Evolutionary conservation across 805 yeast genomes (phyloP).

Genomic region (Kazachstania taianensis): DNA sequence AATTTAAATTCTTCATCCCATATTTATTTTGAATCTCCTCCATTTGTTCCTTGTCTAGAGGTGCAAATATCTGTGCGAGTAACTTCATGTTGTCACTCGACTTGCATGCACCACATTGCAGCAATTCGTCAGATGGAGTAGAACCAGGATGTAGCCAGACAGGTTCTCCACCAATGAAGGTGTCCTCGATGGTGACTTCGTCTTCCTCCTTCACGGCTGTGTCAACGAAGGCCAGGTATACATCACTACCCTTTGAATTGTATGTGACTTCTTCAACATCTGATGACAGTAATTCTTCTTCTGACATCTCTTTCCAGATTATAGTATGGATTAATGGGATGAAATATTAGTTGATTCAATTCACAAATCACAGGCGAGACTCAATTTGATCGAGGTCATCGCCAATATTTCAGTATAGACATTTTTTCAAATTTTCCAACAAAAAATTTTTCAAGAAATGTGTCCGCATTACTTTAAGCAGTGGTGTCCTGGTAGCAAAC

Average conservation of each 20-base stretch:
- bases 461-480: too few species aligned
- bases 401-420: neutral
- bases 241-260: constrained; percentile 26
- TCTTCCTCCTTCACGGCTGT: constrained; percentile 40
- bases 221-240: constrained; percentile 57
- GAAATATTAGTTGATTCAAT: too few species aligned
- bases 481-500: too few species aligned
- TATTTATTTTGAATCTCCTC: constrained; percentile 12
- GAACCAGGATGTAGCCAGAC: constrained; percentile 58
- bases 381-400: constrained; percentile 1
- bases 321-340: too few species aligned
- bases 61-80: constrained; percentile 71
- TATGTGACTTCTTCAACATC: constrained; percentile 19
- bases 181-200: constrained; percentile 46
- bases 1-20: constrained; percentile 9
- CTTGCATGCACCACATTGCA: constrained; percentile 59
- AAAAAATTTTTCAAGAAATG: too few species aligned
- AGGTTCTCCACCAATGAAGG: constrained; percentile 75
- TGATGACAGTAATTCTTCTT: constrained; percentile 9
- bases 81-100: constrained; percentile 44
- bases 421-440: too few species aligned
- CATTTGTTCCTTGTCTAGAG: constrained; percentile 39
- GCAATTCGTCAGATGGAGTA: constrained; percentile 41
- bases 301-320: too few species aligned
- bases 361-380: too few species aligned